These are phyloP conservation scores for Xerocomus nothofagi DNA, from an alignment of 1,284 basidiomycete genomes.

Conservation along the genomic window DNA sequence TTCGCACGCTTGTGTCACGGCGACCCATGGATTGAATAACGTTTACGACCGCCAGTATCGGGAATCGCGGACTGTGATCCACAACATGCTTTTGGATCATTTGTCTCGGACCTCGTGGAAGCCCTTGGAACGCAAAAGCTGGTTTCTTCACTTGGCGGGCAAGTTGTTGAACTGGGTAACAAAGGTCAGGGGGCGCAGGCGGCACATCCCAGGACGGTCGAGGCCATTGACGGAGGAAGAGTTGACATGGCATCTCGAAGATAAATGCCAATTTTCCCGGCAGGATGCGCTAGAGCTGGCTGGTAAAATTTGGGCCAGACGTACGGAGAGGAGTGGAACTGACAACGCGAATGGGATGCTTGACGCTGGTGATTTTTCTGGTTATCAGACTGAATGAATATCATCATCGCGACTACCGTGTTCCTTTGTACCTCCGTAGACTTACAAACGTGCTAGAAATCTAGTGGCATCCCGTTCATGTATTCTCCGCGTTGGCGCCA, in stretches of 20 bases:
- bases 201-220: neutral
- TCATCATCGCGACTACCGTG: too few species aligned
- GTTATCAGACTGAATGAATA: neutral
- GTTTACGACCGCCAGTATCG: constrained; percentile 17
- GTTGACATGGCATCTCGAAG: constrained; percentile 18
- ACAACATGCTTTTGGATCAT: constrained; percentile 19
- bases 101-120: constrained; percentile 22
- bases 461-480: too few species aligned
- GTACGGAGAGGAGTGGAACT: constrained; percentile 4
- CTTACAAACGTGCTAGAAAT: neutral
- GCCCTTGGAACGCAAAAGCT: constrained; percentile 13
- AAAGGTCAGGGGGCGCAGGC: constrained; percentile 7
- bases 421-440: neutral
- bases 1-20: constrained; percentile 27
- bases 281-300: constrained; percentile 20
- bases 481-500: too few species aligned
- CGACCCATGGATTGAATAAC: constrained; percentile 11
- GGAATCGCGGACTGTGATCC: constrained; percentile 16
- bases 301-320: constrained; percentile 19
- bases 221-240: constrained; percentile 17
- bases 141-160: constrained; percentile 28
- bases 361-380: neutral
- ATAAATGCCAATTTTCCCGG: constrained; percentile 13
- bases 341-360: constrained; percentile 11
- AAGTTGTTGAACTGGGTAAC: constrained; percentile 22